Percentiles rank a stretch among this genome's conserved stretches.
These are phyloP conservation scores for Trichophyton rubrum DNA, from an alignment of 2,329 filamentous ascomycete species.

Conservation along the genomic window DNA sequence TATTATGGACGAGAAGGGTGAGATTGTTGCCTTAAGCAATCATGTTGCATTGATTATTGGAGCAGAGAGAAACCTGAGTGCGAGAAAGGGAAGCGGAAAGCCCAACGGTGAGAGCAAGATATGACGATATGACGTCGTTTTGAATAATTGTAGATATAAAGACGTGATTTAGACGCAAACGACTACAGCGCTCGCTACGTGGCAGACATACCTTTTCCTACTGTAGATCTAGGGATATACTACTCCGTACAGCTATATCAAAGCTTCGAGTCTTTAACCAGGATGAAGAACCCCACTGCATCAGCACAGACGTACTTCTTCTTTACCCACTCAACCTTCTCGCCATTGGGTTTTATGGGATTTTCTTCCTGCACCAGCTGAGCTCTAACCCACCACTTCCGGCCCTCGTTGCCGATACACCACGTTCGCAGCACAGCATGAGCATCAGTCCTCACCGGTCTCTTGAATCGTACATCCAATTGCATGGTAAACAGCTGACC, in stretches of 20 bases:
- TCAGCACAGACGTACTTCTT: constrained; percentile 27
- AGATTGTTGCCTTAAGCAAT: constrained; percentile 54
- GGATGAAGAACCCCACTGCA: constrained; percentile 32
- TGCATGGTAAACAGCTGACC: constrained; percentile 29
- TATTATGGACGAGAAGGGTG: constrained; percentile 50
- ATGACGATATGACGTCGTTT: constrained; percentile 3
- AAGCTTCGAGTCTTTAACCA: constrained; percentile 20
- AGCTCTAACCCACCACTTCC: constrained; percentile 32
- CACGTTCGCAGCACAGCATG: constrained; percentile 26
- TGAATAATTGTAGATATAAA: background rate
- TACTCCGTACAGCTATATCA: constrained; percentile 8
- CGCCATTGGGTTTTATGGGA: constrained; percentile 13
- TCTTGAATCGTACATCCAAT: constrained; percentile 31
- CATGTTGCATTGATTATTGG: constrained; percentile 55
- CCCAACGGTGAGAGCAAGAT: constrained; percentile 15
- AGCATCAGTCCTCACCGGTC: constrained; percentile 26
- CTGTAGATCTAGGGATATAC: background rate
- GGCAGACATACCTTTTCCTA: background rate
- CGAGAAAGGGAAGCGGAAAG: constrained; percentile 25
- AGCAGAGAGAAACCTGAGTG: constrained; percentile 50
- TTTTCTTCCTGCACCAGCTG: constrained; percentile 29
- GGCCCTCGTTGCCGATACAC: constrained; percentile 25
- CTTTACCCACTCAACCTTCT: constrained; percentile 23
- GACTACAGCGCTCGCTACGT: background rate
- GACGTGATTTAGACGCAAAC: background rate